phyloP scores from a whole-genome alignment of 352 stramenopile species.

The Phytophthora europaea region DNA sequence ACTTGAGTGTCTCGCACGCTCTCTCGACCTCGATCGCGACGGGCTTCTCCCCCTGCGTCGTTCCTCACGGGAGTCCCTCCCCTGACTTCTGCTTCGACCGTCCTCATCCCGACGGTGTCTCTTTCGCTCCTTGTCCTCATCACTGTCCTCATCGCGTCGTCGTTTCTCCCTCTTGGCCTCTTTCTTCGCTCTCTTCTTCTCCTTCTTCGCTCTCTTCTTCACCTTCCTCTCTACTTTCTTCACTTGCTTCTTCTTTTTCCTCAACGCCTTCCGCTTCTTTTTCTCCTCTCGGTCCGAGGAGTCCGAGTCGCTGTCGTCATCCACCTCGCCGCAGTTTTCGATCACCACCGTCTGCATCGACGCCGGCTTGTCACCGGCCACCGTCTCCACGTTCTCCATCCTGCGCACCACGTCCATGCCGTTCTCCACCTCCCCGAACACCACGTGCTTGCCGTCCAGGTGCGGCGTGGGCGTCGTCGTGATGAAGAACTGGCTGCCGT shows the following conservation, averaged over 20 bases:
- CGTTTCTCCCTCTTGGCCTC: conserved; percentile 4
- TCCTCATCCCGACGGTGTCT: neutral
- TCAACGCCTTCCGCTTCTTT: conserved; percentile 20
- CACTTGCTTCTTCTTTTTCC: conserved; percentile 1
- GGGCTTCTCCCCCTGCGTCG: neutral
- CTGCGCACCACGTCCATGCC: conserved; percentile 71
- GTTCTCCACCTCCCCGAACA: conserved; percentile 97
- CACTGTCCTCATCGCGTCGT: neutral
- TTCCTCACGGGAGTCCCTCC: neutral
- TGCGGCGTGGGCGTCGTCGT: conserved; percentile 92
- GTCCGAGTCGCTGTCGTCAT: conserved; percentile 2
- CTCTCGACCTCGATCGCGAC: conserved; percentile 16
- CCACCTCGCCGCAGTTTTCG: conserved; percentile 93
- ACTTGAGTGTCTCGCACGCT: neutral
- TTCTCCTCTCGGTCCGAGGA: neutral
- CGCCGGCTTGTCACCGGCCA: conserved; percentile 77
- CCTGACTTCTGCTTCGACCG: conserved; percentile 1
- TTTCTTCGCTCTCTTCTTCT: conserved; percentile 1
- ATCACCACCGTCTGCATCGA: conserved; percentile 93
- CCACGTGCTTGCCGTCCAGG: conserved; percentile 99
- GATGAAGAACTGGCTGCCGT: conserved; percentile 90
- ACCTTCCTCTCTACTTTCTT: neutral
- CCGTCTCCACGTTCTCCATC: conserved; percentile 92
- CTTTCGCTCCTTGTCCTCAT: neutral
- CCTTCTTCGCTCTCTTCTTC: neutral